Conservation (phyloP, 2,329 filamentous ascomycete species). For the Cylindrodendrum hubeiense region DNA sequence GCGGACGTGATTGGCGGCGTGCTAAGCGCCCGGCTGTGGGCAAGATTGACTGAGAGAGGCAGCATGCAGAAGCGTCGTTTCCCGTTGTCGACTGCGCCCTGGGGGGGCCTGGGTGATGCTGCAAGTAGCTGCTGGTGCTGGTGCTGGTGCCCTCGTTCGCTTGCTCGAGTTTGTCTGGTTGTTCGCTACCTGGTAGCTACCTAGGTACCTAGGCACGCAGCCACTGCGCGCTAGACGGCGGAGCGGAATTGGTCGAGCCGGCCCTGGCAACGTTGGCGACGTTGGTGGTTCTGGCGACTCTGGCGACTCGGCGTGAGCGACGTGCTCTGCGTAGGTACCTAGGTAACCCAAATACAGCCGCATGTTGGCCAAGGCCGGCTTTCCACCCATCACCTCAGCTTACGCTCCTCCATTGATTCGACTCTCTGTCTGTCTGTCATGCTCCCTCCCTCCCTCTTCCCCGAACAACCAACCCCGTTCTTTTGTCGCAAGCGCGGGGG, state of each 20-base stretch:
- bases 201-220: too few species aligned
- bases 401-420: too few species aligned
- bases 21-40: slow-evolving; percentile 50
- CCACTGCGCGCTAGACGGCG: slow-evolving; percentile 42
- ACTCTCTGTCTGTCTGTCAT: too few species aligned
- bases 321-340: neutral
- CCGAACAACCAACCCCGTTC: slow-evolving; percentile 8
- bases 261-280: neutral
- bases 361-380: slow-evolving; percentile 3
- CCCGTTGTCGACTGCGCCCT: slow-evolving; percentile 16
- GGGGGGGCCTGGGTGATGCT: slow-evolving; percentile 22
- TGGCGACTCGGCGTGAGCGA: too few species aligned
- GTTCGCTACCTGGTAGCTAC: slow-evolving; percentile 37
- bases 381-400: too few species aligned
- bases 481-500: slow-evolving; percentile 11
- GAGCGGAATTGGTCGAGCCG: slow-evolving; percentile 27
- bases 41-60: slow-evolving; percentile 35
- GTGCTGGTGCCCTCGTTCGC: slow-evolving; percentile 15
- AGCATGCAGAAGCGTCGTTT: slow-evolving; percentile 43
- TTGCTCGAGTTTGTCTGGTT: neutral
- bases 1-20: slow-evolving; percentile 49
- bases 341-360: slow-evolving; percentile 3
- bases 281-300: too few species aligned
- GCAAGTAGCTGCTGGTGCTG: slow-evolving; percentile 26
- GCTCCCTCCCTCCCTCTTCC: slow-evolving; percentile 6